Evolutionary conservation across 1,284 basidiomycete species (phyloP), one percentile per base, ranked within the genome.

Genomic region (Fistulina hepatica): DNA sequence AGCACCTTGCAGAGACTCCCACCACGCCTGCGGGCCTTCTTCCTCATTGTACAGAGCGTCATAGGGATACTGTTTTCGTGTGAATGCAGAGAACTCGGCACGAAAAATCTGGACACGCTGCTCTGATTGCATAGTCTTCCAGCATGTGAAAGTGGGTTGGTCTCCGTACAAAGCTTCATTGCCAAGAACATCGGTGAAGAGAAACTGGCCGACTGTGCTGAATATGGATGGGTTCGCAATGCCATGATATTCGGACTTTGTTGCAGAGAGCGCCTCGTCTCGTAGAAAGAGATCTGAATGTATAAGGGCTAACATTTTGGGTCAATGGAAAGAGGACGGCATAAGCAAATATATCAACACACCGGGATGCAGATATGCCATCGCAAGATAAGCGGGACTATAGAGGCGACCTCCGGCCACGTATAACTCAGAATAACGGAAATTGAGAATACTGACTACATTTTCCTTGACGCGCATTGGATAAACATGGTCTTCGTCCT

Each of bases 31-130:
- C 9, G 42, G 31, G n/a, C 31, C 30, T 17, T 39, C 20, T 12
- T 40, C 23, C 13, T 34, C 15, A 12, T 41, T 22, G n/a, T 47
- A 6, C 2, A 21, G 37, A 10, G 41, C 26, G 32, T 53, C 48
- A 43, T 48, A 53, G 9, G 52, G 52, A 25, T 44, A 52, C 22
- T 46, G 44, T 12, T 41, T 39, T 2, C 48, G 43, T 15, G 48
- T 45, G 41, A 54, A 55, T 21, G 20, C 23, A 19, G 40, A 36
- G 17, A 52, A 12, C 36, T 55, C 49, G 13, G 3, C 11, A 42
- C 9, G 35, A 6, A 12, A n/a, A n/a, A n/a, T n/a, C n/a, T n/a
- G n/a, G n/a, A n/a, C n/a, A n/a, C n/a, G n/a, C n/a, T n/a, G n/a
- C n/a, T n/a, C n/a, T n/a, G n/a, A n/a, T n/a, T n/a, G n/a, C n/a